Evolutionary conservation across 2,329 filamentous ascomycete genomes (phyloP).

Genomic region (Cytospora piceicola): DNA sequence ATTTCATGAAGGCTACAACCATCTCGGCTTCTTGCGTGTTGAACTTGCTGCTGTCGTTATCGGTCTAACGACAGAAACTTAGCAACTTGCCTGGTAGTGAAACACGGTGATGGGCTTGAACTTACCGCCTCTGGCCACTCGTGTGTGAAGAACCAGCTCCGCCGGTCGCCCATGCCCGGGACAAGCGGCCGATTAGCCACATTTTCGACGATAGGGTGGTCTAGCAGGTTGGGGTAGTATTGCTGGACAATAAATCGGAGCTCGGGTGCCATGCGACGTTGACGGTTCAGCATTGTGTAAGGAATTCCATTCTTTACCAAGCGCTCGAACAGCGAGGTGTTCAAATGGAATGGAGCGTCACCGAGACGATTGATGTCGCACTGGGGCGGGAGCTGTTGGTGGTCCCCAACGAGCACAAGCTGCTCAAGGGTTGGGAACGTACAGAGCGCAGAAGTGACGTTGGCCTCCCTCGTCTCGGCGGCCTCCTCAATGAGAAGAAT

Average conservation of each 20-base stretch:
- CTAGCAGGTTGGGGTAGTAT: conserved; percentile 51
- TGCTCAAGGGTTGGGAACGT: conserved; percentile 55
- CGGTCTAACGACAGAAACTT: conserved; percentile 40
- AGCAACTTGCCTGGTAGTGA: background rate
- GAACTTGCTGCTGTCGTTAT: conserved; percentile 66
- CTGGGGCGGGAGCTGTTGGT: conserved; percentile 75
- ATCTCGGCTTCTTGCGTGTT: conserved; percentile 77
- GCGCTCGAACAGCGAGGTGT: conserved; percentile 79
- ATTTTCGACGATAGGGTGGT: conserved; percentile 48
- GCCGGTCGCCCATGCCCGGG: conserved; percentile 48
- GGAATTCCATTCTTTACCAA: conserved; percentile 68
- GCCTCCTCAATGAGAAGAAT: conserved; percentile 79
- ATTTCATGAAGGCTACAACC: conserved; percentile 71
- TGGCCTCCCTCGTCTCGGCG: conserved; percentile 73
- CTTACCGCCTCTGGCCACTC: conserved; percentile 60
- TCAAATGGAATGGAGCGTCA: conserved; percentile 64
- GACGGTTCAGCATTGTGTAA: conserved; percentile 66
- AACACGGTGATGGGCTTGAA: background rate
- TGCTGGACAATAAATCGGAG: conserved; percentile 50
- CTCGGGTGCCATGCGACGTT: conserved; percentile 62
- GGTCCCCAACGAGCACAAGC: conserved; percentile 71
- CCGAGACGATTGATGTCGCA: conserved; percentile 66
- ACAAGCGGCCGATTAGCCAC: conserved; percentile 43
- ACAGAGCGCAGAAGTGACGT: conserved; percentile 54
- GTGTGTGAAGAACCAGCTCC: conserved; percentile 50